Evolutionary conservation across 1,284 basidiomycete species (phyloP), one percentile per base, ranked within the genome.

Genomic region (Gymnopus androsaceus): DNA sequence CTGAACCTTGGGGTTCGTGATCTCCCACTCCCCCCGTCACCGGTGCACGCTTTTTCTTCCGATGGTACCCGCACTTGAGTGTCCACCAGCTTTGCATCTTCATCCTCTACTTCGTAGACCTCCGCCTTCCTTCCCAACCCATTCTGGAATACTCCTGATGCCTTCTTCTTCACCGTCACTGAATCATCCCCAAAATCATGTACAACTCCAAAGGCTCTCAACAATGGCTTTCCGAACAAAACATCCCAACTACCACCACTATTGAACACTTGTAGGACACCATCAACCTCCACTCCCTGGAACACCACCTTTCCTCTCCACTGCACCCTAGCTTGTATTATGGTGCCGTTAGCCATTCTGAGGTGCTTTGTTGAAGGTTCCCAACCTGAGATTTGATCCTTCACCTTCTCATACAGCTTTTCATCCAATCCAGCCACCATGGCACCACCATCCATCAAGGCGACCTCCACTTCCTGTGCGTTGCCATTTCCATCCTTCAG

Each of bases 201-300:
- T 0, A 63, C 51, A 3, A 59, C 64, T 0, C 56, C 30, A 27
- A 72, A 69, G 0, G 42, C 25, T 15, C 51, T 46, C 15, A 72
- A 61, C 8, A 72, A 51, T 4, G 67, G 67, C 54, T 73, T 73
- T 4, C 70, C 69, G 2, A 72, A 61, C 1, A 74, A 59, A 21
- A 73, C 51, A 1, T 66, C 58, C 68, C 71, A 74, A 0, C 65
- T 58, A 0, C 66, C 67, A 0, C 63, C 63, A 31, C 70, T 69
- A 33, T 68, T 59, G 42, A 75, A 72, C 0, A 75, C 64, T 47
- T 73, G 70, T 19, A 73, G 68, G 2, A 21, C 15, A 1, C 63
- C 65, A 11, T 49, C 11, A 2, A 58, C 49, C 23, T 33, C 23
- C 1, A 63, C 38, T 0, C 59, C 63, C 0, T 55, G 61, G 30